Conservation (phyloP, 1,284 basidiomycete genomes). For the Moesziomyces antarcticus region DNA sequence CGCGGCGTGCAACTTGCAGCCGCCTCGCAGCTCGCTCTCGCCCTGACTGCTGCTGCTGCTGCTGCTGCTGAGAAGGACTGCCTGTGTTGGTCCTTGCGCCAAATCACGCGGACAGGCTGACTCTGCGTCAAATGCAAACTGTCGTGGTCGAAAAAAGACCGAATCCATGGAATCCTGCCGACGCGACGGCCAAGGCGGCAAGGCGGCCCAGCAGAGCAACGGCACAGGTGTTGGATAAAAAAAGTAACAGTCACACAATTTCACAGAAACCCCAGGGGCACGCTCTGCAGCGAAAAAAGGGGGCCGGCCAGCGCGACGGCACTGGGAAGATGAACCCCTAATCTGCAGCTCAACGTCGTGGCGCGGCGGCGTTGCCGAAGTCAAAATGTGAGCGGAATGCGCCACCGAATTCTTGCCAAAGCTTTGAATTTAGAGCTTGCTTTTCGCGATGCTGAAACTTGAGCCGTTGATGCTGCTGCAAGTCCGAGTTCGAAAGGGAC, state of each 20-base stretch:
- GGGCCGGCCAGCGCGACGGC: too few species aligned
- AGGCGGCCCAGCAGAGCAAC: not conserved
- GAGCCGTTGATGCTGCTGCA: too few species aligned
- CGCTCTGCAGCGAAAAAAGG: not conserved
- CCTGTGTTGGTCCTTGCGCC: too few species aligned
- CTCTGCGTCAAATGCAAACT: not conserved
- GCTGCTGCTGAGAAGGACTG: not conserved
- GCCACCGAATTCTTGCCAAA: too few species aligned
- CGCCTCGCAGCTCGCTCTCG: conserved; percentile 7
- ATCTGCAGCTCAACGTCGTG: not conserved
- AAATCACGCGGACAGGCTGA: not conserved
- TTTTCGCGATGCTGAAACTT: not conserved
- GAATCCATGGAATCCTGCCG: not conserved
- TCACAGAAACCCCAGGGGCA: not conserved
- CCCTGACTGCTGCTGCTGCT: not conserved
- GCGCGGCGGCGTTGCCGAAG: not conserved
- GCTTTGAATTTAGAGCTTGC: too few species aligned
- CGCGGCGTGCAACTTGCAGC: conserved; percentile 7
- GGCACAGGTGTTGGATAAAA: not conserved
- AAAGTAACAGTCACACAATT: not conserved
- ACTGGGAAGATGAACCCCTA: not conserved
- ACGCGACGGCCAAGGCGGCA: not conserved
- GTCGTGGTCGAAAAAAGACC: not conserved
- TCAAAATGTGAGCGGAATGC: not conserved
- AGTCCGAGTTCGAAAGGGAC: too few species aligned